These are phyloP conservation scores for Leccinum pachyderme DNA, from an alignment of 1,284 basidiomycete species.

Conservation along the genomic window DNA sequence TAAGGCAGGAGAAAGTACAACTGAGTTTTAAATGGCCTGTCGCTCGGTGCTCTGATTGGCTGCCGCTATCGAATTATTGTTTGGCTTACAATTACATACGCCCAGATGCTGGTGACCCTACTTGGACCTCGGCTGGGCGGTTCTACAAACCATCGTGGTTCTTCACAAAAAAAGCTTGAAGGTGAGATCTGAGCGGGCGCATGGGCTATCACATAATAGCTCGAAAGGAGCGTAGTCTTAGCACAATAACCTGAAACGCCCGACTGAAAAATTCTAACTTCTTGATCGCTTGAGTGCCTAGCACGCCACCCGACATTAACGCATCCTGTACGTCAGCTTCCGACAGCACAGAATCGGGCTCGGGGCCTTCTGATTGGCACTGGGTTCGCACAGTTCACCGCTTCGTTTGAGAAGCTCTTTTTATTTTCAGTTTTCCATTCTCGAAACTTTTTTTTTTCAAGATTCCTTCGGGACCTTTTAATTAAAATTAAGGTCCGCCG, in stretches of 20 bases:
- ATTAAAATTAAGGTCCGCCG: neutral
- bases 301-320: neutral
- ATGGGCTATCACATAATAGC: neutral
- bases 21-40: neutral
- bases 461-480: neutral
- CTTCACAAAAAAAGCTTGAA: neutral
- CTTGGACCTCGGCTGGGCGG: neutral
- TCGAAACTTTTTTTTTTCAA: neutral
- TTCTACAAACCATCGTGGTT: neutral
- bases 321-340: neutral
- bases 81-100: neutral
- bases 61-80: neutral
- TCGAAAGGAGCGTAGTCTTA: neutral
- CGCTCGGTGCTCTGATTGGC: neutral
- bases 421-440: neutral
- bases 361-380: neutral
- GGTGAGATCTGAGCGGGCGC: neutral
- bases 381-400: neutral
- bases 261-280: neutral
- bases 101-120: neutral
- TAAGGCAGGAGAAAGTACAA: neutral
- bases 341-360: neutral
- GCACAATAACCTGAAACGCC: slow-evolving; percentile 1
- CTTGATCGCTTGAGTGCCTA: neutral
- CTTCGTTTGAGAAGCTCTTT: neutral